These are phyloP conservation scores for Pisolithus thermaeus DNA, from an alignment of 1,284 basidiomycete genomes.

Conservation along the genomic window DNA sequence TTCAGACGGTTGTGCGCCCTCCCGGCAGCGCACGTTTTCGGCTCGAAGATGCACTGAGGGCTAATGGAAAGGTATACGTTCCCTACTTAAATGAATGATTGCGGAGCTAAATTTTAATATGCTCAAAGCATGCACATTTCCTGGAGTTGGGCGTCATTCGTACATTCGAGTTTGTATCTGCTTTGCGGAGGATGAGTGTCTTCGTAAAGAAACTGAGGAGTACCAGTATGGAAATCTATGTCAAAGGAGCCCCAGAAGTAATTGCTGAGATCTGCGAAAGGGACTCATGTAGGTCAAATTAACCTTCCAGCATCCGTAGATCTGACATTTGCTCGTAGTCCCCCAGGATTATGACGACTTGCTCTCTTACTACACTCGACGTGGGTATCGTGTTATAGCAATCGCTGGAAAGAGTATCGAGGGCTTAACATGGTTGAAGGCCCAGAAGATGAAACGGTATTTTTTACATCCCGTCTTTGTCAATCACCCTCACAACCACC, in stretches of 20 bases:
- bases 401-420: conserved; percentile 96
- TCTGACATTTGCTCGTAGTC: conserved; percentile 45
- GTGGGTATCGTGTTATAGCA: conserved; percentile 97
- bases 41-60: conserved; percentile 88
- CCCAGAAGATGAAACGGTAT: conserved; percentile 91
- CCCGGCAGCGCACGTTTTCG: conserved; percentile 87
- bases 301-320: background rate
- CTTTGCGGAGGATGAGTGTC: conserved; percentile 94
- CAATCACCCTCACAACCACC: background rate
- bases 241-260: conserved; percentile 97
- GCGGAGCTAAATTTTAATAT: conserved; percentile 9
- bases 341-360: conserved; percentile 97
- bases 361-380: conserved; percentile 94
- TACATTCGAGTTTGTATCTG: conserved; percentile 95
- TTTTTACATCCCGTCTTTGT: conserved; percentile 16
- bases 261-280: conserved; percentile 94
- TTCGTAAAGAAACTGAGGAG: conserved; percentile 95
- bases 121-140: conserved; percentile 81
- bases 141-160: conserved; percentile 94
- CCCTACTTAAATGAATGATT: background rate
- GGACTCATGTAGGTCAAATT: conserved; percentile 67
- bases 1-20: conserved; percentile 95
- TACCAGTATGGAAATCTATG: conserved; percentile 94
- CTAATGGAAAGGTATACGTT: conserved; percentile 59
- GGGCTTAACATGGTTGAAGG: conserved; percentile 93